A percentile compares a stretch with the other conserved stretches of the same genome.
These are phyloP conservation scores for Mycena leptocephala DNA, from an alignment of 768 basidiomycete species.

Conservation along the genomic window DNA sequence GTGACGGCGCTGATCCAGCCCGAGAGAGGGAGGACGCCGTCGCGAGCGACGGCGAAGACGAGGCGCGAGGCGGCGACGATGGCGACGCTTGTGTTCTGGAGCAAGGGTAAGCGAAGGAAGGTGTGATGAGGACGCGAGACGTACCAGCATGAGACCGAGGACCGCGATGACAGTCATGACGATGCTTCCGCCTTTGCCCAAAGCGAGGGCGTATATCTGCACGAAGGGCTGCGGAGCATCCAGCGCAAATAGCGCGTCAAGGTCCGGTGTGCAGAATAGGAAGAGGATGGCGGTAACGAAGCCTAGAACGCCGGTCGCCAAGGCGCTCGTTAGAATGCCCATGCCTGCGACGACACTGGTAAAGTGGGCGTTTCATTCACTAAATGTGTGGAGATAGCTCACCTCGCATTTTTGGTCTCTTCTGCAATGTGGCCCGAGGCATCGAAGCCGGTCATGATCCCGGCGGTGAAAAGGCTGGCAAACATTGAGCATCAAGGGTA, in stretches of 20 bases:
- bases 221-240: slow-evolving; percentile 94
- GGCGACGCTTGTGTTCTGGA: slow-evolving; percentile 87
- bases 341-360: slow-evolving; percentile 82
- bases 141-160: slow-evolving; percentile 86
- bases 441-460: slow-evolving; percentile 93
- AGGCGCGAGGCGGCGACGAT: no score
- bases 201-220: slow-evolving; percentile 86
- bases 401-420: slow-evolving; percentile 89
- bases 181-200: slow-evolving; percentile 84
- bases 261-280: slow-evolving; percentile 88
- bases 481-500: neutral
- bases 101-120: neutral
- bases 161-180: slow-evolving; percentile 92
- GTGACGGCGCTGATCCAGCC: no score
- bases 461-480: slow-evolving; percentile 85
- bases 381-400: no score
- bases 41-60: no score
- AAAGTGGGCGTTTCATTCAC: no score
- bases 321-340: slow-evolving; percentile 85
- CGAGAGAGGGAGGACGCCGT: no score
- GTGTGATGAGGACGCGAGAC: slow-evolving; percentile 38
- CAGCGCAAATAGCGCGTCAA: slow-evolving; percentile 82
- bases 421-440: slow-evolving; percentile 92
- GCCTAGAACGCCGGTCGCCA: slow-evolving; percentile 86
- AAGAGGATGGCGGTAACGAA: slow-evolving; percentile 87